Percentiles rank a stretch among this genome's conserved stretches.
phyloP scores from a whole-genome alignment of 23 red algal species.

The Gracilaria vermiculophylla region DNA sequence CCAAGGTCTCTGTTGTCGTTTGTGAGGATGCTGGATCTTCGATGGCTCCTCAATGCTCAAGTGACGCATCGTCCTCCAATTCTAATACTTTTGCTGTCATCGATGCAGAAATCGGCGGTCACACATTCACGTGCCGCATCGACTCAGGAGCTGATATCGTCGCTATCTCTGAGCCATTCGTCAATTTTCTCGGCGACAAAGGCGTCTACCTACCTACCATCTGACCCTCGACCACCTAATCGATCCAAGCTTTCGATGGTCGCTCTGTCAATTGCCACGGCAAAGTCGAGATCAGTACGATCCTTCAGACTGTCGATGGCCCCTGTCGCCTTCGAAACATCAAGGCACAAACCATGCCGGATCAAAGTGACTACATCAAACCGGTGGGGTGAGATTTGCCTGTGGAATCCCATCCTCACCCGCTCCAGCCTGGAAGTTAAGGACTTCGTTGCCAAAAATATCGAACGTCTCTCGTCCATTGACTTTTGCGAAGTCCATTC shows the following conservation, averaged over 20 bases:
- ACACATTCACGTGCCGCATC: constrained; percentile 34
- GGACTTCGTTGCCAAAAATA: too few species aligned
- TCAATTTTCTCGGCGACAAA: constrained; percentile 36
- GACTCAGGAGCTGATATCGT: constrained; percentile 36
- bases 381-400: too few species aligned
- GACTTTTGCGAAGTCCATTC: neutral
- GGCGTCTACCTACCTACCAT: neutral
- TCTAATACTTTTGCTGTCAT: neutral
- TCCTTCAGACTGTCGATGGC: constrained; percentile 32
- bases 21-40: too few species aligned
- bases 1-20: too few species aligned
- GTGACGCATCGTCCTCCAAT: too few species aligned
- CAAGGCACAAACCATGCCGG: constrained; percentile 11
- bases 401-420: too few species aligned
- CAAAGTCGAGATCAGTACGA: neutral
- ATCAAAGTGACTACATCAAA: neutral
- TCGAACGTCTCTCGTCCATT: too few species aligned
- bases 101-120: constrained; percentile 25
- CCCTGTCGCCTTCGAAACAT: constrained; percentile 58
- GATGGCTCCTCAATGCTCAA: too few species aligned
- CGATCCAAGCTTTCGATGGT: constrained; percentile 11
- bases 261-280: neutral
- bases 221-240: neutral
- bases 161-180: constrained; percentile 4
- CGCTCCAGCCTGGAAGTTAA: too few species aligned